Evolutionary conservation across 805 yeast species (phyloP).

Genomic region (Myxozyma nipponensis): DNA sequence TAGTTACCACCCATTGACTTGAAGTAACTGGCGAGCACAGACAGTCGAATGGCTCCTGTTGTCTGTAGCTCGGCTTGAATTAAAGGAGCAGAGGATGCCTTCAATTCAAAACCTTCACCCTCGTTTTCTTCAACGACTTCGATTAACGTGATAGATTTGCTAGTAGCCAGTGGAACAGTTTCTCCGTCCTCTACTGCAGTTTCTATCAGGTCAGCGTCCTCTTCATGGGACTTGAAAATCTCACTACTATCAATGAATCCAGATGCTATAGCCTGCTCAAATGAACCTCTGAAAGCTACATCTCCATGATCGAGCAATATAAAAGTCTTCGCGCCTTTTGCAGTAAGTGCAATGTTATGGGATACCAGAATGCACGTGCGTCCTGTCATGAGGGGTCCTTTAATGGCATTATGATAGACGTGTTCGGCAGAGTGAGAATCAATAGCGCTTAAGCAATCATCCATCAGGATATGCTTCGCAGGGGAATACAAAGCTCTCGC

Average conservation of each 20-base stretch:
- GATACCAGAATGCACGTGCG: constrained; percentile 91
- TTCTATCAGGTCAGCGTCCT: constrained; percentile 54
- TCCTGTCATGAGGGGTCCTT: constrained; percentile 77
- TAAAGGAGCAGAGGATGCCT: not conserved
- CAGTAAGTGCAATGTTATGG: constrained; percentile 86
- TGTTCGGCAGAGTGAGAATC: constrained; percentile 95
- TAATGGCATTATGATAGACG: constrained; percentile 86
- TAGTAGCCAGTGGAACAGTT: not conserved
- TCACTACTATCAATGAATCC: constrained; percentile 86
- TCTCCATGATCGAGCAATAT: constrained; percentile 82
- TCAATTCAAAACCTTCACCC: not conserved
- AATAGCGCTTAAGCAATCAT: constrained; percentile 94
- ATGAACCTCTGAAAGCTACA: constrained; percentile 71
- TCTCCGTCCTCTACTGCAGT: not conserved
- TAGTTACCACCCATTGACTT: constrained; percentile 4
- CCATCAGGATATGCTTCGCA: constrained; percentile 75
- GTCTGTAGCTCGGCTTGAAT: constrained; percentile 1
- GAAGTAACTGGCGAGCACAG: constrained; percentile 1
- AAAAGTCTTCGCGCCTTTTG: constrained; percentile 77
- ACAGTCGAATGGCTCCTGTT: not conserved
- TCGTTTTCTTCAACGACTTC: not conserved
- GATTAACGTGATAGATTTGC: not conserved
- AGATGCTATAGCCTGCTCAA: constrained; percentile 55
- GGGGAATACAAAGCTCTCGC: constrained; percentile 91
- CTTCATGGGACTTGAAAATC: not conserved